Evolutionary conservation across 176 grass and related monocot species (phyloP), one percentile per base, ranked within the genome.

Genomic region (Secale cereale): DNA sequence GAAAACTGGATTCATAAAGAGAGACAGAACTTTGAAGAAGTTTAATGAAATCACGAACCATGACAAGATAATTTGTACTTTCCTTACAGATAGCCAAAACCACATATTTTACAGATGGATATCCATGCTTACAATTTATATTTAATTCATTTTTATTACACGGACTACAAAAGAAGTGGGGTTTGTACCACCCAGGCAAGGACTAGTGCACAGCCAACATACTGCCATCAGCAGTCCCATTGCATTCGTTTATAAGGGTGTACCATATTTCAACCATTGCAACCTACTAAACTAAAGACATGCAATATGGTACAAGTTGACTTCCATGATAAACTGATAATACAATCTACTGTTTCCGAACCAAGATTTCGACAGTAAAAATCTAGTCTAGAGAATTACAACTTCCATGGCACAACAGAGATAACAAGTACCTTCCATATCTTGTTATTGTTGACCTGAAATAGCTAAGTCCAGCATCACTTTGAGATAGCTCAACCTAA

Each of bases 341-440:
- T 33, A 63, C 26, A 63, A 46, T 68, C 36, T 41, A 39, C 37
- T 33, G 19, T 64, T 82, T 82, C 8, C 59, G 26, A 82, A 83
- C 50, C 39, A 70, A 70, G 32, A 30, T 73, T 20, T 61, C n/a
- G 30, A 23, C 52, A 57, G 19, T 81, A 74, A 11, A 17, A 35
- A 62, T 54, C 68, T 64, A 41, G 2, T 13, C 23, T 41, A 43
- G 5, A 73, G 10, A 66, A 35, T 10, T 22, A 74, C 27, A 88
- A 26, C 19, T 50, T 65, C 14, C 5, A 80, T 31, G n/a, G 6
- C 14, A n/a, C 29, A 69, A 25, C 59, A 82, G 43, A 72, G 64
- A 29, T 48, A 27, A 60, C n/a, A 61, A 36, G 41, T 88, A 95
- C 93, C 93, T 92, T 95, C 43, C 70, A 84, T 79, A 95, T 95